phyloP scores from a whole-genome alignment of 2,329 filamentous ascomycete genomes.

The Xylaria sp. region DNA sequence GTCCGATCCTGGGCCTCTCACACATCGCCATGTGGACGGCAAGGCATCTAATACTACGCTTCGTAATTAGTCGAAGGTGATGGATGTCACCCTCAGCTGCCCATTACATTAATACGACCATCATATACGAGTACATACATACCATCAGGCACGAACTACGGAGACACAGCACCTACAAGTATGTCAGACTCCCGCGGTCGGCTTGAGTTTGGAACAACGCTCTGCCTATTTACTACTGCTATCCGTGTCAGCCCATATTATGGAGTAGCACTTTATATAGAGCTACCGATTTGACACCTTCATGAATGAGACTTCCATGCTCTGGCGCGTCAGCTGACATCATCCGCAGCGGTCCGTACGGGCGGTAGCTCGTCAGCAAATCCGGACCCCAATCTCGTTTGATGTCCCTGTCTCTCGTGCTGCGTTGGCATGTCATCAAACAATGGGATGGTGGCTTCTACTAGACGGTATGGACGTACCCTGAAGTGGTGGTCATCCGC shows the following conservation, averaged over 20 bases:
- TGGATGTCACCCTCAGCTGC: constrained; percentile 1
- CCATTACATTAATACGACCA: background rate
- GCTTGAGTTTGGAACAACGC: background rate
- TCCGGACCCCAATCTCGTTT: constrained; percentile 9
- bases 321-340: constrained; percentile 12
- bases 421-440: constrained; percentile 27
- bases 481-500: constrained; percentile 32
- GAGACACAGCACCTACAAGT: background rate
- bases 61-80: constrained; percentile 10
- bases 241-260: background rate
- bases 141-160: constrained; percentile 5
- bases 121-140: background rate
- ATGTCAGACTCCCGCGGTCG: background rate
- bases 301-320: background rate
- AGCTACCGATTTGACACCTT: background rate
- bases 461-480: background rate
- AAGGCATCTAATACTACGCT: constrained; percentile 12
- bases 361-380: constrained; percentile 17
- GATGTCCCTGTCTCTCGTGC: constrained; percentile 14
- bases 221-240: background rate
- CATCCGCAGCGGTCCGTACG: constrained; percentile 18
- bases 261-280: background rate
- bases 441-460: constrained; percentile 11
- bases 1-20: constrained; percentile 31
- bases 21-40: constrained; percentile 31